Conservation (phyloP, 345 rosid species). For the Salix exigua region DNA sequence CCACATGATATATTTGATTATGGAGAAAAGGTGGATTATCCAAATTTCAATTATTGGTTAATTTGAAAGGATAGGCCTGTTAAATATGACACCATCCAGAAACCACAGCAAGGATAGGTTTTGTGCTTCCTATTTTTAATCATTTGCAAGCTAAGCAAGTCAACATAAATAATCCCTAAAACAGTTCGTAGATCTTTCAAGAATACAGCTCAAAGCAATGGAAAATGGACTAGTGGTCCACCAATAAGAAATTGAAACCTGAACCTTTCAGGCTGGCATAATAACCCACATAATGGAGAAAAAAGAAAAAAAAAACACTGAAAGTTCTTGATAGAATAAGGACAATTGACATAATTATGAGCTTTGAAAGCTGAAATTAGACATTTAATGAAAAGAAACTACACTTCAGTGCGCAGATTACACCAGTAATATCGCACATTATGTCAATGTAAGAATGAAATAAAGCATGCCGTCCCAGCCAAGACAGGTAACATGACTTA, state of each 20-base stretch:
- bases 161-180: background rate
- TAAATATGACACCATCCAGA: background rate
- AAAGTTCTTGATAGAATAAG: background rate
- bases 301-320: background rate
- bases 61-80: background rate
- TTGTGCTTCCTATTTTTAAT: background rate
- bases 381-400: background rate
- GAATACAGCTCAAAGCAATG: background rate
- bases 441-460: background rate
- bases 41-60: background rate
- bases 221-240: background rate
- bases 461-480: background rate
- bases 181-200: background rate
- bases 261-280: background rate
- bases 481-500: conserved; percentile 28
- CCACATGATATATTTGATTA: background rate
- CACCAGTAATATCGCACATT: background rate
- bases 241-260: background rate
- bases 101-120: background rate
- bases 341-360: background rate
- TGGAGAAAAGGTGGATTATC: background rate
- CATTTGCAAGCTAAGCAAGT: background rate
- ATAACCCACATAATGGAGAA: background rate
- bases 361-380: background rate
- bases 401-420: background rate